Conservation (phyloP, 2,329 filamentous ascomycete genomes). For the Blastomyces parvus region DNA sequence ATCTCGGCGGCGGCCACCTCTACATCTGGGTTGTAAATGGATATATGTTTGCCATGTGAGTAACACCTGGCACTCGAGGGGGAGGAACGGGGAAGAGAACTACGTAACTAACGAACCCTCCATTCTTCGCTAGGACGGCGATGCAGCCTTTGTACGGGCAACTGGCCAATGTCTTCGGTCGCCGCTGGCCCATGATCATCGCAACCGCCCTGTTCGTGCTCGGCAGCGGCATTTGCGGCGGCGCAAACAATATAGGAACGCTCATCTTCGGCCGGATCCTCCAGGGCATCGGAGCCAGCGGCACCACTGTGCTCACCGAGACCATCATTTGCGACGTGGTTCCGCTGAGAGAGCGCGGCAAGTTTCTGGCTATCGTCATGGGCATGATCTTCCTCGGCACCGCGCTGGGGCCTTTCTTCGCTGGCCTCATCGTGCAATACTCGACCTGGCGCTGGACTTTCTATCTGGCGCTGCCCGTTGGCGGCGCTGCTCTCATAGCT, state of each 20-base stretch:
- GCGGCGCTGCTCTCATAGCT: slow-evolving; percentile 16
- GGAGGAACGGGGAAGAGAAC: background rate
- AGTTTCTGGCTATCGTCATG: slow-evolving; percentile 34
- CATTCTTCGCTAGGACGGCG: slow-evolving; percentile 6
- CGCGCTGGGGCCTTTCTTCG: slow-evolving; percentile 25
- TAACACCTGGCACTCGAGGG: background rate
- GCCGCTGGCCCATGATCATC: slow-evolving; percentile 33
- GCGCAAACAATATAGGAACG: slow-evolving; percentile 34
- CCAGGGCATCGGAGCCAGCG: slow-evolving; percentile 44
- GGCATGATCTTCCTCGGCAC: slow-evolving; percentile 36
- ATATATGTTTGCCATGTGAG: slow-evolving; percentile 22
- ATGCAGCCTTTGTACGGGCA: slow-evolving; percentile 45
- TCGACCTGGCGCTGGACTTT: slow-evolving; percentile 25
- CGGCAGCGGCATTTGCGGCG: slow-evolving; percentile 45
- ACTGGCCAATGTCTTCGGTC: slow-evolving; percentile 43
- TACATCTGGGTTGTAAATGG: slow-evolving; percentile 28
- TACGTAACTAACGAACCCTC: background rate
- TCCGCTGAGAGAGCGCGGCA: slow-evolving; percentile 39
- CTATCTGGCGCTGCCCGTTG: slow-evolving; percentile 21
- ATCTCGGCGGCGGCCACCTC: slow-evolving; percentile 21
- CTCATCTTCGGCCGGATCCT: slow-evolving; percentile 46
- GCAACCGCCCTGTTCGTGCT: slow-evolving; percentile 40
- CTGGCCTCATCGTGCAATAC: slow-evolving; percentile 17
- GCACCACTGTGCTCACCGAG: slow-evolving; percentile 36
- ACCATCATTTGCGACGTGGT: slow-evolving; percentile 45